These are phyloP conservation scores for Penicillium sp. DNA, from an alignment of 2,329 filamentous ascomycete species.

Conservation along the genomic window DNA sequence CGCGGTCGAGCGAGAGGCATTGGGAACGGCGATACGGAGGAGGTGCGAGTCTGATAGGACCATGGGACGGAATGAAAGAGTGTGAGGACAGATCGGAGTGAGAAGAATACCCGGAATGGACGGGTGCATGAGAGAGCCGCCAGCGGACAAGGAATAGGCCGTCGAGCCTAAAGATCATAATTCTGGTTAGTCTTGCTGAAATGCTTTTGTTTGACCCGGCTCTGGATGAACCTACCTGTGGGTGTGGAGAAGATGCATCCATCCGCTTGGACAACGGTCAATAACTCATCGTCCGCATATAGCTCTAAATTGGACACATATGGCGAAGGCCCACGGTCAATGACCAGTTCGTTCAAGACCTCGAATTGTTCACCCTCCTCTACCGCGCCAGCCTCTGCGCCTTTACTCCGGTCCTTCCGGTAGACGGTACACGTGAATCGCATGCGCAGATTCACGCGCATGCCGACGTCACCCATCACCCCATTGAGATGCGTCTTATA, in stretches of 20 bases:
- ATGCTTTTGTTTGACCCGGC: not conserved
- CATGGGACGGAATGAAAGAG: slow-evolving; percentile 96
- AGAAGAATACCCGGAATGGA: slow-evolving; percentile 96
- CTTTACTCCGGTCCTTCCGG: slow-evolving; percentile 62
- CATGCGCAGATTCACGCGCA: slow-evolving; percentile 98
- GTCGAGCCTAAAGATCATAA: slow-evolving; percentile 64
- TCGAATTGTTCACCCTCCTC: slow-evolving; percentile 96
- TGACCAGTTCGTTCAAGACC: slow-evolving; percentile 97
- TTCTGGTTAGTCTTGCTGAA: not conserved
- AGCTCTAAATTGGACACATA: slow-evolving; percentile 97
- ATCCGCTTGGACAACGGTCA: slow-evolving; percentile 95
- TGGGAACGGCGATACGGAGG: slow-evolving; percentile 84
- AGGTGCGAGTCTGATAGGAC: slow-evolving; percentile 93
- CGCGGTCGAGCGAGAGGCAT: slow-evolving; percentile 83
- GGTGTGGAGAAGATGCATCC: slow-evolving; percentile 98
- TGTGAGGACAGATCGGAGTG: slow-evolving; percentile 97
- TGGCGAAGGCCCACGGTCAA: slow-evolving; percentile 92
- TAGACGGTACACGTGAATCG: slow-evolving; percentile 98
- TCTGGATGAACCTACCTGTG: slow-evolving; percentile 63
- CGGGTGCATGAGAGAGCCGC: slow-evolving; percentile 92
- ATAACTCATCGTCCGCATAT: slow-evolving; percentile 90
- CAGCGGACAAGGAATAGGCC: slow-evolving; percentile 93
- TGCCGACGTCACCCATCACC: slow-evolving; percentile 91
- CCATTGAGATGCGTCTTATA: slow-evolving; percentile 86
- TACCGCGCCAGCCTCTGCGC: slow-evolving; percentile 59